Percentiles rank a stretch among this genome's conserved stretches.
phyloP scores from a whole-genome alignment of 2,329 filamentous ascomycete species.

The Coleophoma crateriformis region DNA sequence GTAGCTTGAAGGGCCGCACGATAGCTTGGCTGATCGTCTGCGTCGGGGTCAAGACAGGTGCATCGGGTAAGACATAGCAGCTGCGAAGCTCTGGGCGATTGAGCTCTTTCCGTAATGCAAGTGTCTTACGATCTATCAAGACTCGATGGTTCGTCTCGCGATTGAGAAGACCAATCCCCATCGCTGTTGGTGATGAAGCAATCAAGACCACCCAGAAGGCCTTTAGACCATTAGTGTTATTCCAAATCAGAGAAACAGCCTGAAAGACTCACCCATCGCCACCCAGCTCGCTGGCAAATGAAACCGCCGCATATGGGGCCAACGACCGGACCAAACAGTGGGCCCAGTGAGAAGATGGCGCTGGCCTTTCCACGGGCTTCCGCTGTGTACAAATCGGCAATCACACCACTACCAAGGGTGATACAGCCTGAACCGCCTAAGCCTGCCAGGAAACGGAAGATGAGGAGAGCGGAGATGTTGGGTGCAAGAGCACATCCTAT shows the following conservation, averaged over 20 bases:
- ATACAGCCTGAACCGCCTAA: slow-evolving; percentile 37
- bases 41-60: neutral
- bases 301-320: slow-evolving; percentile 20
- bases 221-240: neutral
- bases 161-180: slow-evolving; percentile 32
- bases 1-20: slow-evolving; percentile 40
- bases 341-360: slow-evolving; percentile 15
- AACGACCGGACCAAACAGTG: slow-evolving; percentile 21
- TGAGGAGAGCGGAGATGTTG: slow-evolving; percentile 34
- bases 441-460: slow-evolving; percentile 41
- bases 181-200: slow-evolving; percentile 25
- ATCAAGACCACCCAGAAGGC: slow-evolving; percentile 40
- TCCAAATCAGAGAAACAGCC: neutral
- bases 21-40: slow-evolving; percentile 6
- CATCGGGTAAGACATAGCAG: slow-evolving; percentile 32
- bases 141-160: slow-evolving; percentile 41
- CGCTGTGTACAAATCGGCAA: slow-evolving; percentile 31
- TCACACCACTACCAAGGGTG: slow-evolving; percentile 33
- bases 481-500: slow-evolving; percentile 59
- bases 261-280: slow-evolving; percentile 20
- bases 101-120: slow-evolving; percentile 34
- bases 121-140: slow-evolving; percentile 40
- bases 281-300: slow-evolving; percentile 42
- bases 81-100: slow-evolving; percentile 30
- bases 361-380: slow-evolving; percentile 25